Conservation (phyloP, 2,329 filamentous ascomycete genomes). For the Dactylellina cionopaga region DNA sequence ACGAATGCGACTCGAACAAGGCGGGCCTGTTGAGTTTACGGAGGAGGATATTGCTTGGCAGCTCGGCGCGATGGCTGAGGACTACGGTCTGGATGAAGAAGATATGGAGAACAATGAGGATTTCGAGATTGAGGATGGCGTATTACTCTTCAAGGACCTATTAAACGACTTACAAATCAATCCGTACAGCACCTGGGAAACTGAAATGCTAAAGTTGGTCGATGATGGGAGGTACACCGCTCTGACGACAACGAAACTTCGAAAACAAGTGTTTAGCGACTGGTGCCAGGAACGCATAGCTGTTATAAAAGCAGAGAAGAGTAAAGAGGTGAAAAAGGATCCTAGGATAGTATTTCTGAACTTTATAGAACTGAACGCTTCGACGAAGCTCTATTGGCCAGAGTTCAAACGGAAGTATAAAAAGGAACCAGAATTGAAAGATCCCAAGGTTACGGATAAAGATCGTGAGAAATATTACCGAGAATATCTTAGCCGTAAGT, state of each 20-base stretch:
- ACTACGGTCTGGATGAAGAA: constrained; percentile 80
- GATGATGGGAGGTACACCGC: constrained; percentile 89
- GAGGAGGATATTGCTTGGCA: constrained; percentile 96
- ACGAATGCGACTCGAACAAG: constrained; percentile 65
- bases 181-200: constrained; percentile 92
- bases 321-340: constrained; percentile 80
- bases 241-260: constrained; percentile 79
- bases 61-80: constrained; percentile 84
- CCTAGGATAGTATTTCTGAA: constrained; percentile 83
- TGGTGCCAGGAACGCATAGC: constrained; percentile 85
- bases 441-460: constrained; percentile 75
- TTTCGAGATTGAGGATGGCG: constrained; percentile 54
- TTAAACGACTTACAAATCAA: constrained; percentile 83
- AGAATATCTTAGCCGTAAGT: constrained; percentile 67
- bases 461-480: constrained; percentile 83
- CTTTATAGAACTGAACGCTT: constrained; percentile 83
- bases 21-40: constrained; percentile 77
- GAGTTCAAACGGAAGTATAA: constrained; percentile 94
- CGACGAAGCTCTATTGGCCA: constrained; percentile 93
- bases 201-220: constrained; percentile 81
- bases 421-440: constrained; percentile 82
- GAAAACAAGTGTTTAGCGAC: constrained; percentile 82
- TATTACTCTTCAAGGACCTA: constrained; percentile 67
- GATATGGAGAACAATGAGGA: constrained; percentile 75
- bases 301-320: constrained; percentile 75